Base-by-base conservation (phyloP, 2,329 filamentous ascomycete species). In the Ascochyta fabae region DNA sequence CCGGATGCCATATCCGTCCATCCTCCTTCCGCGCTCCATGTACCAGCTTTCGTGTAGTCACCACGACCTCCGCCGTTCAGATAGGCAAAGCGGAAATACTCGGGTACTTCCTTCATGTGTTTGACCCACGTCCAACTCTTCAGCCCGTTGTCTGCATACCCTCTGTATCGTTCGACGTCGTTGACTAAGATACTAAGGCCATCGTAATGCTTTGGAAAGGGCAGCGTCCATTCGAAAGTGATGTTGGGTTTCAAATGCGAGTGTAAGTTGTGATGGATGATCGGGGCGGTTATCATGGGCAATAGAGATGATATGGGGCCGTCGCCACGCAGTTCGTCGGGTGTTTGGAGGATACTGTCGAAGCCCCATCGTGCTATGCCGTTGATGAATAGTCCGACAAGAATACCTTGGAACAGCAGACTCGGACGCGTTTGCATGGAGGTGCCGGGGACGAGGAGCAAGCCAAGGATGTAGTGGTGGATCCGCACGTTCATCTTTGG, bases 341-440 rank as follows among this genome's bases (percentile, higher is more conserved):
- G 86, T 0, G 95, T 98, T 76, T 99, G 88, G 15, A 99, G 83
- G 42, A 99, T 86, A 1, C 89, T 84, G 59, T 92, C 93, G 73
- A 96, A 99, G 0, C 93, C 93, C 95, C 95, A 98, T 39, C 94
- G 85, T 4, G 93, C 94, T 56, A 96, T 87, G 48, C 95, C 94
- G 72, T 97, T 97, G 77, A 97, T 88, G 75, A 97, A 98, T 0
- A 98, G 83, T 0, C 95, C 95, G 7, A 98, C 79, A 0, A 99
- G 81, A 1, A 99, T 80, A 10, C 95, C 95, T 74, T 98, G 94
- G 69, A 95, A 98, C 2, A 96, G 75, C 8, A 98, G 80, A 0
- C 88, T 88, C 0, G 91, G 90, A 0, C 95, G 86, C 6, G 91
- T 98, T 64, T 96, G 93, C 75, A 98, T 87, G 48, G 86, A 88